A percentile compares a stretch with the other conserved stretches of the same genome.
phyloP scores from a whole-genome alignment of 208 protist genomes.

The Naegleria fowleri region DNA sequence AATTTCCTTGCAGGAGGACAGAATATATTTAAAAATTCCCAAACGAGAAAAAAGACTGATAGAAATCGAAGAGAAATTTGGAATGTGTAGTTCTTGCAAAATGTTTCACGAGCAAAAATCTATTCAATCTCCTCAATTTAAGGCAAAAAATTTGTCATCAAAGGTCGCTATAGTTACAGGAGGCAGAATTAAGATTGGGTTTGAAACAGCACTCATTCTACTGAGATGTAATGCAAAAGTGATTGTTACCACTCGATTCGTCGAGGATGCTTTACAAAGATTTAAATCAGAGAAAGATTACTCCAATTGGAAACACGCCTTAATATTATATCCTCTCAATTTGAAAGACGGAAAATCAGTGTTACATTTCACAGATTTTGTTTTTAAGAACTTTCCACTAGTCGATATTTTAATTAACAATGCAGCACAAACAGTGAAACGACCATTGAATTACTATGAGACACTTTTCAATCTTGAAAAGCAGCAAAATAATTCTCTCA shows the following conservation, averaged over 20 bases:
- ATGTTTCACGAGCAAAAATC: background rate
- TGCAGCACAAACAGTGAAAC: conserved; percentile 62
- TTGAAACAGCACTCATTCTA: conserved; percentile 74
- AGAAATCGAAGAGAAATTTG: background rate
- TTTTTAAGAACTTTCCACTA: background rate
- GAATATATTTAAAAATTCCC: background rate
- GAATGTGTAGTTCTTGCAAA: background rate
- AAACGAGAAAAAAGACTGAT: background rate
- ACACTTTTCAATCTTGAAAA: conserved; percentile 30
- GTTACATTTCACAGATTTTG: conserved; percentile 41
- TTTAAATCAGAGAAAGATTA: conserved; percentile 45
- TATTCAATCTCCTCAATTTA: too few species aligned
- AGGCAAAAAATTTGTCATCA: conserved; percentile 21
- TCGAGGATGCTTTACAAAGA: background rate
- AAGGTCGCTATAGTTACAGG: conserved; percentile 42
- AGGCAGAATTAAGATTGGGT: conserved; percentile 83
- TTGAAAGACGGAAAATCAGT: conserved; percentile 52
- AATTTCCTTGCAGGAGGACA: background rate
- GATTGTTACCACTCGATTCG: conserved; percentile 78
- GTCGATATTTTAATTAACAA: conserved; percentile 64
- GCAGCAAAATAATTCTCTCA: background rate
- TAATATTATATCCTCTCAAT: conserved; percentile 59
- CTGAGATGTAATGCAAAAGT: conserved; percentile 68
- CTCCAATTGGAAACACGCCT: conserved; percentile 40
- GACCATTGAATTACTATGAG: conserved; percentile 51